Evolutionary conservation across 108 stramenopile genomes (phyloP).

Genomic region (Discostella stelligeroides): DNA sequence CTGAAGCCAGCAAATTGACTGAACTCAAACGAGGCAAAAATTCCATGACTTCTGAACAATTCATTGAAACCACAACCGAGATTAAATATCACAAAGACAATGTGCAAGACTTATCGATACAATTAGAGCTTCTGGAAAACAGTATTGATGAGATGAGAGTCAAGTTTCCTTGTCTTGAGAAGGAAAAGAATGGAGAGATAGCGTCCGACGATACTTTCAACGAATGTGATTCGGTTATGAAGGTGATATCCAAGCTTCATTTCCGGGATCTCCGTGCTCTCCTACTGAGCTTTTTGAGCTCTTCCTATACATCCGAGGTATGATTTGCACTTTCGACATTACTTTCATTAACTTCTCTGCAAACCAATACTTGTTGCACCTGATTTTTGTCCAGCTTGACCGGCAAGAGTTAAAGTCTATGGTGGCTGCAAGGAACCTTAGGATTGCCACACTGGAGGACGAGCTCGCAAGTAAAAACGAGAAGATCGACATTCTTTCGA

Average conservation of each 20-base stretch:
- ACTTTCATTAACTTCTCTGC: background rate
- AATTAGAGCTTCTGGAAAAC: slow-evolving; percentile 72
- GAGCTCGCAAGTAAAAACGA: slow-evolving; percentile 20
- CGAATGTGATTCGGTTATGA: slow-evolving; percentile 36
- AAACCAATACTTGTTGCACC: background rate
- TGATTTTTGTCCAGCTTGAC: slow-evolving; percentile 14
- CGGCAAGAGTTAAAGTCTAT: slow-evolving; percentile 16
- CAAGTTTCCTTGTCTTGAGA: slow-evolving; percentile 48
- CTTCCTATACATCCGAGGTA: slow-evolving; percentile 61
- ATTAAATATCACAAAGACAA: slow-evolving; percentile 52
- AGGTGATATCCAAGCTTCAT: slow-evolving; percentile 54
- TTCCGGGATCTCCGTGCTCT: slow-evolving; percentile 58
- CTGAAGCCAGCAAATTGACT: slow-evolving; percentile 62
- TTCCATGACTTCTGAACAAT: slow-evolving; percentile 21
- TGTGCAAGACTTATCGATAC: slow-evolving; percentile 74
- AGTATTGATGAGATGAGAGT: slow-evolving; percentile 64
- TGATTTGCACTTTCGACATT: slow-evolving; percentile 13
- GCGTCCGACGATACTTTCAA: slow-evolving; percentile 21
- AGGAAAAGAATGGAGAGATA: slow-evolving; percentile 14
- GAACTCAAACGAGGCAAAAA: slow-evolving; percentile 23
- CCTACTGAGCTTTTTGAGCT: slow-evolving; percentile 59
- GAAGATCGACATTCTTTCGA: slow-evolving; percentile 1
- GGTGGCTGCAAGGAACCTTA: background rate
- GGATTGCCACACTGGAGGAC: slow-evolving; percentile 8
- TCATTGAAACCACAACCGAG: slow-evolving; percentile 14